Base-by-base conservation (phyloP, 768 basidiomycete genomes). In the Strobilomyces dryophilus region DNA sequence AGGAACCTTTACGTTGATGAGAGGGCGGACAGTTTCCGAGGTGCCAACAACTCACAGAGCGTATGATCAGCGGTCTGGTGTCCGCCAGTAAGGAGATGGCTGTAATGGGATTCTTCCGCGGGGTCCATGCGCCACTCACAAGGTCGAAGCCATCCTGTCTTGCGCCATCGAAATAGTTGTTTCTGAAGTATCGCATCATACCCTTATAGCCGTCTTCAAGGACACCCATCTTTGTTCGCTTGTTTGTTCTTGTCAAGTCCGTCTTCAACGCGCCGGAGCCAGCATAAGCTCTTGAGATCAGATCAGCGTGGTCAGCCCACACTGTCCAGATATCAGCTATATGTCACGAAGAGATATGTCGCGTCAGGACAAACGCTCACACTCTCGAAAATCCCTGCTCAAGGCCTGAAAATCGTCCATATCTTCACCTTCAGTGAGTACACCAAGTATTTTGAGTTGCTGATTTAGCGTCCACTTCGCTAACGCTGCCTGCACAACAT, bases 221-320 rank as follows among this genome's bases (percentile, higher is more conserved):
- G 24, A 73, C 67, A 31, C 97, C 97, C 55, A 85, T 81, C 47
- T 74, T 81, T 3, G 93, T 94, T 32, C 97, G 80, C 68, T 87
- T 87, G 62, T 92, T 94, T 1, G 94, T 98, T 47, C 95, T 79
- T 17, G 95, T 98, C 66, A 93, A 97, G 70, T 98, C 97, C 0
- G 93, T 92, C 70, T 99, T 99, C 60, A 99, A 71, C 2, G 97
- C 97, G 12, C 90, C 95, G 29, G 95, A 94, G 18, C 97, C 97
- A 44, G 86, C 89, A 71, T 99, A 99, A 0, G 95, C 94, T 43
- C 78, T 82, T 0, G 93, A 84, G 57, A 99, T 90, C 45, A 78
- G 75, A 69, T 99, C 93, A 15, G 92, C 97, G 65, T 98, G 95
- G 61, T 98, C 91, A 24, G 97, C 87, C 97, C 97, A 99, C 74